phyloP scores from a whole-genome alignment of 1,284 basidiomycete species.

The Austroboletus novae-zelandiae region DNA sequence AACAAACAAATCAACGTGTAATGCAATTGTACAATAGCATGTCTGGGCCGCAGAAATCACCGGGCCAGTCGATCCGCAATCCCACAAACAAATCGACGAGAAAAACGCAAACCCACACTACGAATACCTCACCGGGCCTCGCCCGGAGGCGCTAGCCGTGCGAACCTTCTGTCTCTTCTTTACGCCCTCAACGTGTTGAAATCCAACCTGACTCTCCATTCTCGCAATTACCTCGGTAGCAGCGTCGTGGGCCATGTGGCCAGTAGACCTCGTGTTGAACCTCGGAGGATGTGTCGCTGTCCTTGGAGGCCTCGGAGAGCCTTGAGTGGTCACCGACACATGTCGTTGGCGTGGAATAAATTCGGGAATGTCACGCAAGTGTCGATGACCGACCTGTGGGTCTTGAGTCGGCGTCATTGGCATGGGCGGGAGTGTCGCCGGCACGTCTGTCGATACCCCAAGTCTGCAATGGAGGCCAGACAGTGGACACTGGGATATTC shows the following conservation, averaged over 20 bases:
- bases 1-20: conserved; percentile 19
- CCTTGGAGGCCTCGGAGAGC: not conserved
- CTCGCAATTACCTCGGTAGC: conserved; percentile 23
- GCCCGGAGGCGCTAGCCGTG: conserved; percentile 5
- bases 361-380: conserved; percentile 22
- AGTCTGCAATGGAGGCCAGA: conserved; percentile 32
- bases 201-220: conserved; percentile 21
- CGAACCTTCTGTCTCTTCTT: conserved; percentile 1
- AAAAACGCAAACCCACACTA: not conserved
- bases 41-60: no score
- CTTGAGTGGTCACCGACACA: not conserved
- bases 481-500: conserved; percentile 42
- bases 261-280: not conserved
- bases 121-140: conserved; percentile 4
- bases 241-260: conserved; percentile 12
- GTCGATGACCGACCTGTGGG: conserved; percentile 6
- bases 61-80: no score
- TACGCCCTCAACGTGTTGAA: conserved; percentile 2
- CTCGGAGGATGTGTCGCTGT: no score
- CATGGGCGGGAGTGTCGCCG: not conserved
- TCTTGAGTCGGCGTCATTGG: conserved; percentile 1
- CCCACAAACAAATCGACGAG: conserved; percentile 23
- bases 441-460: not conserved
- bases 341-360: conserved; percentile 27
- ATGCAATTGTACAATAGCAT: not conserved